Evolutionary conservation across 2,329 filamentous ascomycete genomes (phyloP).

Genomic region (Aspergillus hortae): DNA sequence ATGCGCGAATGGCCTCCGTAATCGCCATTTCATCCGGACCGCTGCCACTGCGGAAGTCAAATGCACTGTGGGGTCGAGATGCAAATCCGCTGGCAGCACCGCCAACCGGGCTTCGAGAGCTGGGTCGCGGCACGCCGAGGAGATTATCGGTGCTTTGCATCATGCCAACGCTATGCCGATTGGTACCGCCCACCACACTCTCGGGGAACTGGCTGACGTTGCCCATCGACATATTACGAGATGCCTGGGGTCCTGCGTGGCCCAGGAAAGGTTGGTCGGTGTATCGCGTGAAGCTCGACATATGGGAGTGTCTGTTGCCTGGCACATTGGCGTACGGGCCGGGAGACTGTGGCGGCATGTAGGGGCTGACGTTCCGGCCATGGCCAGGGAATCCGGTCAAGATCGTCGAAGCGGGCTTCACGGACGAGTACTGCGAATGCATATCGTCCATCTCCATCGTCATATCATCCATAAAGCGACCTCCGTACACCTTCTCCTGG

Average conservation of each 20-base stretch:
- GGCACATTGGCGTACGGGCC: constrained; percentile 59
- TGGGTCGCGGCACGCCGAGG: constrained; percentile 33
- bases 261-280: constrained; percentile 54
- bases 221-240: constrained; percentile 60
- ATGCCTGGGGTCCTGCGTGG: constrained; percentile 32
- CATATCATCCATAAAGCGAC: constrained; percentile 66
- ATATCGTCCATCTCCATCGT: constrained; percentile 96
- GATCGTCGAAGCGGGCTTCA: constrained; percentile 80
- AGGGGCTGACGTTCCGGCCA: constrained; percentile 52
- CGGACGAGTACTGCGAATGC: constrained; percentile 91
- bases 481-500: constrained; percentile 57
- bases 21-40: constrained; percentile 79
- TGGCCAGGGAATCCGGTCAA: constrained; percentile 76
- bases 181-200: constrained; percentile 26
- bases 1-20: constrained; percentile 76
- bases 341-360: constrained; percentile 80
- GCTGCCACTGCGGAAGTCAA: constrained; percentile 56
- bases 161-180: constrained; percentile 42
- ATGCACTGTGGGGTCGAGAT: constrained; percentile 51
- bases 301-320: constrained; percentile 63
- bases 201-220: constrained; percentile 48
- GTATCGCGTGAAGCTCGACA: constrained; percentile 63
- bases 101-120: constrained; percentile 46
- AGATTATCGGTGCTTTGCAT: constrained; percentile 45
- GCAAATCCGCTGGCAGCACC: constrained; percentile 33